Base-by-base conservation (phyloP, 1,284 basidiomycete genomes). In the Cryptococcus sp. region DNA sequence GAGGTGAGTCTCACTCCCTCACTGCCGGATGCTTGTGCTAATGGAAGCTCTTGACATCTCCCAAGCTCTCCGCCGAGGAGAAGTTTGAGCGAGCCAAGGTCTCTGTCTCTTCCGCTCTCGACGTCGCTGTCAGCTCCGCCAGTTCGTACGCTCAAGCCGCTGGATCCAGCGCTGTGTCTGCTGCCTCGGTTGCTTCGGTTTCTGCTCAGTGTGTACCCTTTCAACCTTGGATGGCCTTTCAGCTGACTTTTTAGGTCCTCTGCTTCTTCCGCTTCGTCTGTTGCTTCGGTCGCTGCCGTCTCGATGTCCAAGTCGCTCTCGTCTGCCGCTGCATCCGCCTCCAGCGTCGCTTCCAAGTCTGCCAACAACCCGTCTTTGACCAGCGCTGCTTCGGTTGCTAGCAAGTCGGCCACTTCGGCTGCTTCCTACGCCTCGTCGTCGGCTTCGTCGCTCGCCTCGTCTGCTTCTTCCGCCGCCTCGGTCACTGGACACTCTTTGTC, bases 401-500 rank as follows among this genome's bases (percentile, higher is more conserved):
- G 59, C 61, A 71, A 70, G 59, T 65, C 63, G 4, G 59, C 60
- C 50, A 56, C 62, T 35, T 60, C 63, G 10, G 61, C 61, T 31
- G 65, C 60, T 39, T 56, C 75, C 23, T 69, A 73, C 37, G 66
- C 71, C 22, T 71, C 75, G 0, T 66, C 73, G 18, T 66, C 67
- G 6, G 63, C 67, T n/a, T 62, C 62, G 22, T 62, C 64, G 10
- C 45, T 63, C 42, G 62, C 65, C 10, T 64, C 60, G 3, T 63
- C 63, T 4, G 63, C 62, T 19, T 69, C 66, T 10, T 62, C 59
- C 10, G 61, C 63, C 42, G 68, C 59, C 14, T 75, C 79, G 5
- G 79, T 78, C n/a, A 79, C 81, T 25, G 62, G 57, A 25, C 65
- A 65, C 59, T 63, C 63, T 10, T 59, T 57, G 7, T 67, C 65